Evolutionary conservation across 73 alveolate genomes (phyloP), one percentile per base, ranked within the genome.

Genomic region (Stentor coeruleus): DNA sequence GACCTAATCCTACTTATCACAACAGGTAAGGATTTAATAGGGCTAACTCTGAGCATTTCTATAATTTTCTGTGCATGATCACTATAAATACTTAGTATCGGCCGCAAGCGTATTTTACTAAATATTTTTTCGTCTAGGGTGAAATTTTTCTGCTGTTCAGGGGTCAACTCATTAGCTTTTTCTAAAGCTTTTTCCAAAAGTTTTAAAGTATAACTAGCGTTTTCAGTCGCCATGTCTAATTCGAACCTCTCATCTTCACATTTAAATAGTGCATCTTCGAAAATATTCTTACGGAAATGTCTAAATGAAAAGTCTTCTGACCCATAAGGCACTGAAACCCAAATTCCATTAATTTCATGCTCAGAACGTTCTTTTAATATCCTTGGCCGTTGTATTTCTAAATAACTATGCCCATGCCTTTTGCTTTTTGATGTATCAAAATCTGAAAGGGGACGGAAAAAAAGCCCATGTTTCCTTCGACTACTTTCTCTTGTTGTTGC

Each of bases 161-260:
- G n/a, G 11, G 79, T 20, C 14, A 66, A 33, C n/a, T 26, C 37
- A 20, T 66, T 66, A 20, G 37, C 37, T 26, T 66, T 33, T 28
- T 66, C 37, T 33, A 20, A 26, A 28, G 79, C 79, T 66, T 20
- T 31, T 31, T 66, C 79, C n/a, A 66, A 40, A 20, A 66, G n/a
- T 66, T 33, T 66, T 20, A 66, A 31, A 31, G 79, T 66, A 66
- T 20, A 20, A 14, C n/a, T 28, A 66, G 79, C 79, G 39, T 31
- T 20, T 2, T 75, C 83, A 39, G 38, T 75, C 35, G 82, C 80
- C 42, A 84, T 81, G 81, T 87, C 93, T 39, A 84, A 73, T 77
- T 87, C 93, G 77, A 73, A 87, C 40, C 90, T 74, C 66, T 87
- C 93, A 66, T 87, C 93, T 41, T 87, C 93, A 85, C 90, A 82